These are phyloP conservation scores for Arachnomyces sp. DNA, from an alignment of 2,329 filamentous ascomycete genomes.

Conservation along the genomic window DNA sequence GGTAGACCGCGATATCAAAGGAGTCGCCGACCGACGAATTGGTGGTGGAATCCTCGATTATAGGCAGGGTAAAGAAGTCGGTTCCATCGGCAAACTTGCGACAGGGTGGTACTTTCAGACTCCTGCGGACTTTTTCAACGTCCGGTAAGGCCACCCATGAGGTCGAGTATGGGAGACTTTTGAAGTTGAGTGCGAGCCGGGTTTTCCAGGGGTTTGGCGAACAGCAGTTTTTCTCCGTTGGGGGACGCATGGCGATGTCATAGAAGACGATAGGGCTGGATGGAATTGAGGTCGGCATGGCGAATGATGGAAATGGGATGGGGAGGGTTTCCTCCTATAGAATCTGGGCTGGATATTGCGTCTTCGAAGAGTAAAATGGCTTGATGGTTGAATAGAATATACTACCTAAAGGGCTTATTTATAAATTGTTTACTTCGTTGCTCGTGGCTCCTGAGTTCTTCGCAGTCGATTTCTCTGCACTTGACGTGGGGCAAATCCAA, in stretches of 20 bases:
- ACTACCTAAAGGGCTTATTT: too few species aligned
- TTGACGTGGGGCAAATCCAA: too few species aligned
- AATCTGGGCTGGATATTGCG: too few species aligned
- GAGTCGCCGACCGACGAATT: conserved; percentile 49
- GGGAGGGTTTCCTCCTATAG: too few species aligned
- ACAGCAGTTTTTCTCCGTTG: conserved; percentile 22
- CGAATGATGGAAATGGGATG: too few species aligned
- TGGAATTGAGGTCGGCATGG: background rate
- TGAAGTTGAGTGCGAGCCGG: conserved; percentile 46
- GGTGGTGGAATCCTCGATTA: conserved; percentile 44
- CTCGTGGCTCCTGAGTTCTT: too few species aligned
- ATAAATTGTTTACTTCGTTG: too few species aligned
- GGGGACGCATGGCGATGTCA: conserved; percentile 38
- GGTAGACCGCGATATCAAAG: conserved; percentile 57
- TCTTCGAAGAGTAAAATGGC: too few species aligned
- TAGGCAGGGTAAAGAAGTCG: conserved; percentile 55
- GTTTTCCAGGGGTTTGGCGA: conserved; percentile 48
- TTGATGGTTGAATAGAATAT: too few species aligned
- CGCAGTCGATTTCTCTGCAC: too few species aligned
- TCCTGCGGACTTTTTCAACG: conserved; percentile 41
- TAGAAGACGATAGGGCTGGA: conserved; percentile 34
- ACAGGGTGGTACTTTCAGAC: conserved; percentile 41
- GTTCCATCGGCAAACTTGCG: conserved; percentile 51
- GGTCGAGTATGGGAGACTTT: conserved; percentile 41
- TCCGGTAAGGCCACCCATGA: conserved; percentile 49